phyloP scores from a whole-genome alignment of 306 rosid species.

The Rosa multiflora region DNA sequence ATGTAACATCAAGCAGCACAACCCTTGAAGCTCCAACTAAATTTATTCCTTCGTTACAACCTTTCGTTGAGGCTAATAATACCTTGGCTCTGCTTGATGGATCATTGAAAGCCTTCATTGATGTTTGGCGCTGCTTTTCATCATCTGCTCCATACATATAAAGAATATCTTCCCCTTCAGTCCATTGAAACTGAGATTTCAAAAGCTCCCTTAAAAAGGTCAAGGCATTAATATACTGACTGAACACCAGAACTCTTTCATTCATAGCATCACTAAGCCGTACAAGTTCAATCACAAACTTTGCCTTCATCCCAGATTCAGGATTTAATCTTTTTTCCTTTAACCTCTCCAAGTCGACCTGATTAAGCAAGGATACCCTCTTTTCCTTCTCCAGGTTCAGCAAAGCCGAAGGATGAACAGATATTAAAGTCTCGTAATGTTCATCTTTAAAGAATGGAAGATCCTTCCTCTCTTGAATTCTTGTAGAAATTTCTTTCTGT shows the following conservation, averaged over 20 bases:
- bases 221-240: constrained; percentile 48
- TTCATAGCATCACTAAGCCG: constrained; percentile 35
- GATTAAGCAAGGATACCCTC: not conserved
- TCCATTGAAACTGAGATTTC: constrained; percentile 43
- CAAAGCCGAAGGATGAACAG: constrained; percentile 58
- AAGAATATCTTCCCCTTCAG: constrained; percentile 42
- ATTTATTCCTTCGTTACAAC: constrained; percentile 63
- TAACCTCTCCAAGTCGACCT: constrained; percentile 19
- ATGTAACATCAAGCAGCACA: constrained; percentile 58
- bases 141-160: constrained; percentile 43
- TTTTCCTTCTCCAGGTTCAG: constrained; percentile 3
- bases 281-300: constrained; percentile 50
- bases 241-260: constrained; percentile 67
- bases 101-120: constrained; percentile 49
- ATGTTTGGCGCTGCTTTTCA: constrained; percentile 41
- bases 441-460: constrained; percentile 30
- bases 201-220: constrained; percentile 39
- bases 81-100: constrained; percentile 42
- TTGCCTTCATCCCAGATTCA: constrained; percentile 49
- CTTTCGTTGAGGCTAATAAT: constrained; percentile 56
- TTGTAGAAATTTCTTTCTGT: constrained; percentile 20
- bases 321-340: constrained; percentile 26
- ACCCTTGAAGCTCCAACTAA: constrained; percentile 77
- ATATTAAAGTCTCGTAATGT: constrained; percentile 37
- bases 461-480: not conserved